Evolutionary conservation across 208 protist species (phyloP), one percentile per base, ranked within the genome.

Genomic region (Trypanosoma caninum): DNA sequence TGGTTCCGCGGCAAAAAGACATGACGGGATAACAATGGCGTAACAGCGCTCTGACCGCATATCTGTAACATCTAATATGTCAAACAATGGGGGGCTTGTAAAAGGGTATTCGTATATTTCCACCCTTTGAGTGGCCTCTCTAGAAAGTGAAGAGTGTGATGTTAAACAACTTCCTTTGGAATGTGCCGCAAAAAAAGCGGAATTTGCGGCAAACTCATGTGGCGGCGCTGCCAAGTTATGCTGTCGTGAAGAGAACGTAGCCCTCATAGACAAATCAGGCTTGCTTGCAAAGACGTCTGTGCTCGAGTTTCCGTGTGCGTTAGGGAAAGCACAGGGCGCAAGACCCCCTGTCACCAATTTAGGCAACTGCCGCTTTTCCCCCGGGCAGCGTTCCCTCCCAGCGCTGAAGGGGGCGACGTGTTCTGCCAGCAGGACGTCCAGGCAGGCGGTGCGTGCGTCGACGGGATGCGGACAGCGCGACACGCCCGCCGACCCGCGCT

Each of bases 11-110:
- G 52, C 65, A 14, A 34, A 40, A 3, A 23, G 42, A 4, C 41
- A 57, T 28, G 44, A 40, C 14, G 80, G 81, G 23, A 87, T 61
- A 48, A 78, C 53, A 34, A 89, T 59, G 9, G 62, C 72, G 69
- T 89, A 92, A 65, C 74, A 80, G 38, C 58, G 22, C 22, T 74
- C 66, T 9, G 73, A 22, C 28, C 75, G 68, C 30, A 92, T 70
- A 61, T 92, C 85, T 5, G 74, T 67, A 9, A 85, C 44, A 38
- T 78, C 68, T n/a, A 78, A 31, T 25, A 86, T 57, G 6, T 74
- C 33, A 8, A 41, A 59, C 14, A 74, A 46, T 0, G 64, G 63
- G 2, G 60, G 31, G 1, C 55, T 61, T 1, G 40, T 72, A 60
- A 89, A 89, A 1, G 82, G 82, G 44, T 80, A 89, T 8, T 14